Conservation (phyloP, 2,329 filamentous ascomycete genomes). For the Catunica adiposa region DNA sequence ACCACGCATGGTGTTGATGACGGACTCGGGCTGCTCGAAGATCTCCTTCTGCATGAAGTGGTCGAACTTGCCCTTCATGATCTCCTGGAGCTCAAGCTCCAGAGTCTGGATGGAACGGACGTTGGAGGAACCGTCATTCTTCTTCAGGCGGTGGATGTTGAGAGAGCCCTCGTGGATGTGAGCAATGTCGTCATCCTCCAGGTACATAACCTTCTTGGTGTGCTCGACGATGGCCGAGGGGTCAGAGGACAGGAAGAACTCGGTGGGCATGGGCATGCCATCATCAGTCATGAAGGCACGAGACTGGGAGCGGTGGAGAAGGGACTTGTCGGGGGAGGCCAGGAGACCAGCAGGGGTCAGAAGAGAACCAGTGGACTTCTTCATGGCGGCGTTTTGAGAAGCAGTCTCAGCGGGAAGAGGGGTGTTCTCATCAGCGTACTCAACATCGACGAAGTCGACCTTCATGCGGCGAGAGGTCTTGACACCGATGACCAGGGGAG, state of each 20-base stretch:
- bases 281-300: constrained; percentile 98
- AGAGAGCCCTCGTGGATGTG: constrained; percentile 98
- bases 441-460: constrained; percentile 98
- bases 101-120: constrained; percentile 96
- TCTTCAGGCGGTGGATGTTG: constrained; percentile 96
- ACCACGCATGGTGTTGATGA: constrained; percentile 99
- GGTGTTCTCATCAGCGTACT: constrained; percentile 75
- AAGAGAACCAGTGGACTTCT: constrained; percentile 62
- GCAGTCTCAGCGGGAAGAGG: constrained; percentile 83
- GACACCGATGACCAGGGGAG: constrained; percentile 86
- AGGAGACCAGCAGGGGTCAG: constrained; percentile 49
- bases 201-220: constrained; percentile 99
- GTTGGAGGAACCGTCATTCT: constrained; percentile 91
- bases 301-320: constrained; percentile 95
- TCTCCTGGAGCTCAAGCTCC: constrained; percentile 97
- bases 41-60: constrained; percentile 99
- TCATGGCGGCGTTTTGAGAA: constrained; percentile 89
- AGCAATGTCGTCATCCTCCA: constrained; percentile 98
- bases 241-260: constrained; percentile 98
- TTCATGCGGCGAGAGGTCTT: constrained; percentile 98
- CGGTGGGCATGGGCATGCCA: constrained; percentile 90
- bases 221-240: constrained; percentile 97
- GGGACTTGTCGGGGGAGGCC: constrained; percentile 88
- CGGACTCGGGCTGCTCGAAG: constrained; percentile 98
- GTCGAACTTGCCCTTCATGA: constrained; percentile 99